Base-by-base conservation (phyloP, 768 basidiomycete genomes). In the Amanita fuliginea region DNA sequence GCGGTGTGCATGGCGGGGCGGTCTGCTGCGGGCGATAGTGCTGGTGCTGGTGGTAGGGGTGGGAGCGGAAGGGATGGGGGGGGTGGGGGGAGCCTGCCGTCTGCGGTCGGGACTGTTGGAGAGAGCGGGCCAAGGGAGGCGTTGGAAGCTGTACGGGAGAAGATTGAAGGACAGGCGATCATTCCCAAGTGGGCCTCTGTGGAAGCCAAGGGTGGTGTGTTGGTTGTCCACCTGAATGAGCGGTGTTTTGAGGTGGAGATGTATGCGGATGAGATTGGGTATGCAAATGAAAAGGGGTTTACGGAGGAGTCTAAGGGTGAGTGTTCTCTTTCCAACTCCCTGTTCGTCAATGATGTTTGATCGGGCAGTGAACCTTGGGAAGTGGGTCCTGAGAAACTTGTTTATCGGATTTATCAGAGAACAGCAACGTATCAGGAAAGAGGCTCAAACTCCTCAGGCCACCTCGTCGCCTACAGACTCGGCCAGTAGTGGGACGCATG, bases 161-260 rank as follows among this genome's bases (percentile, higher is more conserved):
- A 88, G 34, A 87, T 98, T n/a, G 96, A 99, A 59, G 94, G 95
- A 24, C 92, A 98, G 61, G 90, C 87, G 0, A 83, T 88, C 24
- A 80, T 89, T 7, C 70, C 80, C 21, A 68, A 81, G 10, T 99
- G 95, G 95, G 85, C 87, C 34, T 76, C 75, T 13, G 83, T 88
- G 22, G 95, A 97, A 64, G 95, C 93, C 4, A 86, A 88, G 63
- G 82, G 84, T 6, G 95, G 95, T 6, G 77, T 90, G 19, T 70
- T 99, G 52, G 83, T 86, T 2, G 78, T 98, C 3, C 90, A 96
- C 64, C 56, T 99, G 40, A 86, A 78, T 41, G 92, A 96, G 56
- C 74, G 79, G 42, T 90, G 83, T 51, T 98, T 97, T 61, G 94
- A 98, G 49, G 87, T 89, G 5, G 96, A 99, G 66, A 81, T 95